Percentiles rank a stretch among this genome's conserved stretches.
These are phyloP conservation scores for Vanrija sp. DNA, from an alignment of 1,284 basidiomycete species.

Conservation along the genomic window DNA sequence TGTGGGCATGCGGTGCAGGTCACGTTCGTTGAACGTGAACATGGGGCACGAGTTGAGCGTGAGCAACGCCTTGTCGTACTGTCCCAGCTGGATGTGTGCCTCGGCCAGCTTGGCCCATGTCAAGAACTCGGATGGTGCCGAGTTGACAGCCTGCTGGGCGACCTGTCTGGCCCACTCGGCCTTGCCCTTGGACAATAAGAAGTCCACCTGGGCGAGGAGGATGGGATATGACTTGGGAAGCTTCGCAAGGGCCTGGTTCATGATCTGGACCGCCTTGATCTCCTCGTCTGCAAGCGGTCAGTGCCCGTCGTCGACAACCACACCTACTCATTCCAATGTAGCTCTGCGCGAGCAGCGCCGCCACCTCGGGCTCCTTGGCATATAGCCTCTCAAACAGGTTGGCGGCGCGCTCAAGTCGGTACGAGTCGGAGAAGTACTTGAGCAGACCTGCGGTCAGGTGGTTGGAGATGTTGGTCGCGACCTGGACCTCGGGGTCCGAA, in stretches of 20 bases:
- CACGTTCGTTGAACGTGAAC: slow-evolving; percentile 98
- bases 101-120: slow-evolving; percentile 98
- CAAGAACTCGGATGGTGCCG: slow-evolving; percentile 94
- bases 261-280: slow-evolving; percentile 94
- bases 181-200: slow-evolving; percentile 73
- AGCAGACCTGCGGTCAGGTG: slow-evolving; percentile 91
- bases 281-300: slow-evolving; percentile 70
- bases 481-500: slow-evolving; percentile 96
- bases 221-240: slow-evolving; percentile 90
- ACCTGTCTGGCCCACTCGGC: slow-evolving; percentile 86
- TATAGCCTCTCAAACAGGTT: slow-evolving; percentile 92
- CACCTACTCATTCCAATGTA: slow-evolving; percentile 95
- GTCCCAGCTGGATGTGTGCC: slow-evolving; percentile 82
- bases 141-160: slow-evolving; percentile 92
- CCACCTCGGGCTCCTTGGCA: slow-evolving; percentile 81
- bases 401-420: slow-evolving; percentile 79
- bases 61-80: slow-evolving; percentile 80
- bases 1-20: slow-evolving; percentile 81
- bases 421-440: slow-evolving; percentile 95
- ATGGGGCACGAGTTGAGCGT: slow-evolving; percentile 99
- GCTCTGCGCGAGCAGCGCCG: slow-evolving; percentile 78
- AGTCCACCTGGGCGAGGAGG: slow-evolving; percentile 91
- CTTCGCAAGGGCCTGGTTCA: slow-evolving; percentile 75
- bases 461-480: slow-evolving; percentile 95
- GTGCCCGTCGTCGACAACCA: not conserved